These are phyloP conservation scores for Streptanthus diversifolius DNA, from an alignment of 345 rosid species.

Conservation along the genomic window DNA sequence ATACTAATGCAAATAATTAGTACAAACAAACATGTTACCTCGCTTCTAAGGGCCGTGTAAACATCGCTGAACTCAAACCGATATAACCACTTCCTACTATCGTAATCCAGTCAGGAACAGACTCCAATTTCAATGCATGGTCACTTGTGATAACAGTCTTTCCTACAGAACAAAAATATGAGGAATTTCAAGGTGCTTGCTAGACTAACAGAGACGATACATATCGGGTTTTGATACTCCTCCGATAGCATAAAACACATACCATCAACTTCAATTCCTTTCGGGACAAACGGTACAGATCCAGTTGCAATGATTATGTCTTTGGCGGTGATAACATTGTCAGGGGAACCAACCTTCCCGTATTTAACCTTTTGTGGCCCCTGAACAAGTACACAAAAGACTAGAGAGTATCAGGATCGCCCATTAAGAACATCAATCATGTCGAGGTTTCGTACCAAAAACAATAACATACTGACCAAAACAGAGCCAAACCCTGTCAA, in stretches of 20 bases:
- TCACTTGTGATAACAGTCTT: slow-evolving; percentile 99
- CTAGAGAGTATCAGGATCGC: neutral
- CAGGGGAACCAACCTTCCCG: slow-evolving; percentile 59
- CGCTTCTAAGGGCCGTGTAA: slow-evolving; percentile 99
- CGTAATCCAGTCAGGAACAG: slow-evolving; percentile 96
- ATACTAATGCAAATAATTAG: neutral
- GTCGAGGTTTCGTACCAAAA: neutral
- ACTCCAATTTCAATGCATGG: slow-evolving; percentile 95
- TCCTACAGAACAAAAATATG: slow-evolving; percentile 49
- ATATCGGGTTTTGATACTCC: neutral
- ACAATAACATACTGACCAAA: slow-evolving; percentile 51
- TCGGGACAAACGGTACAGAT: slow-evolving; percentile 95
- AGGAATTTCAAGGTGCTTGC: slow-evolving; percentile 4
- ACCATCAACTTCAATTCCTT: slow-evolving; percentile 99
- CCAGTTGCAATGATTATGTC: slow-evolving; percentile 94
- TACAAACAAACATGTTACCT: slow-evolving; percentile 46
- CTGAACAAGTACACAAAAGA: slow-evolving; percentile 38
- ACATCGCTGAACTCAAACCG: slow-evolving; percentile 99
- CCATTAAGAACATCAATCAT: neutral
- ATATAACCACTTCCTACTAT: slow-evolving; percentile 99
- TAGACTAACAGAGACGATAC: neutral
- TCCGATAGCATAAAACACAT: slow-evolving; percentile 11
- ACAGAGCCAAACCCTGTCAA: slow-evolving; percentile 80
- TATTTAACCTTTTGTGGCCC: slow-evolving; percentile 91
- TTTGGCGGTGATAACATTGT: slow-evolving; percentile 67